Conservation (phyloP, 129 eudicot genomes). For the Artemisia tridentata region DNA sequence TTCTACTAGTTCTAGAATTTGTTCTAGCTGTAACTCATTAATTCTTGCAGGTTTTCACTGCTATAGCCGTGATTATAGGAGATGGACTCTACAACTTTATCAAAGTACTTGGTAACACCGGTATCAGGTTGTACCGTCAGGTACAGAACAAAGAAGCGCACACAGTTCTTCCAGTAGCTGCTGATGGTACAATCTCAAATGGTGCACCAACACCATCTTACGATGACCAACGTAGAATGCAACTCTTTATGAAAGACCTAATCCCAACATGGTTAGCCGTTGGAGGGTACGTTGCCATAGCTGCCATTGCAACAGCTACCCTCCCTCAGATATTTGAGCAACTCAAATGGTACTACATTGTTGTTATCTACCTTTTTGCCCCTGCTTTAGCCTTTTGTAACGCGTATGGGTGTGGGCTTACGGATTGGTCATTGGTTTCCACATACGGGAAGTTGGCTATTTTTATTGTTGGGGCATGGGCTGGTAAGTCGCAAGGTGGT, state of each 20-base stretch:
- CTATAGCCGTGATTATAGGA: constrained; percentile 67
- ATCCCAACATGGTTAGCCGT: constrained; percentile 50
- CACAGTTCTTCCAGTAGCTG: constrained; percentile 21
- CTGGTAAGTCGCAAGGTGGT: constrained; percentile 58
- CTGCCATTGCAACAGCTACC: constrained; percentile 32
- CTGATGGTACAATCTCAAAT: constrained; percentile 27
- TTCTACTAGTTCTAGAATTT: too few species aligned
- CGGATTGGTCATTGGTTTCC: constrained; percentile 78
- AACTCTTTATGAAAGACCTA: constrained; percentile 56
- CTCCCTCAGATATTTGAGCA: constrained; percentile 54
- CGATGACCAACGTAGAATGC: constrained; percentile 44
- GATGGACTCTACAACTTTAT: constrained; percentile 65
- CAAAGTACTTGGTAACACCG: constrained; percentile 25
- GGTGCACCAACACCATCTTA: constrained; percentile 15
- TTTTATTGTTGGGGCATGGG: constrained; percentile 60
- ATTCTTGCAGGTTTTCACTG: constrained; percentile 51
- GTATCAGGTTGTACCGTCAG: constrained; percentile 6
- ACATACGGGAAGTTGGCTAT: constrained; percentile 70
- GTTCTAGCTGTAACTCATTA: background rate
- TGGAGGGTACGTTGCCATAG: constrained; percentile 48
- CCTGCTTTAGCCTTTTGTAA: constrained; percentile 73
- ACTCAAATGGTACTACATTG: constrained; percentile 62
- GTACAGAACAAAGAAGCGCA: constrained; percentile 24
- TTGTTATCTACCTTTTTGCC: constrained; percentile 47
- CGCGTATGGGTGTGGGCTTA: constrained; percentile 76